Conservation (phyloP, 495 filamentous ascomycete species). For the Penicillium coprophilum region DNA sequence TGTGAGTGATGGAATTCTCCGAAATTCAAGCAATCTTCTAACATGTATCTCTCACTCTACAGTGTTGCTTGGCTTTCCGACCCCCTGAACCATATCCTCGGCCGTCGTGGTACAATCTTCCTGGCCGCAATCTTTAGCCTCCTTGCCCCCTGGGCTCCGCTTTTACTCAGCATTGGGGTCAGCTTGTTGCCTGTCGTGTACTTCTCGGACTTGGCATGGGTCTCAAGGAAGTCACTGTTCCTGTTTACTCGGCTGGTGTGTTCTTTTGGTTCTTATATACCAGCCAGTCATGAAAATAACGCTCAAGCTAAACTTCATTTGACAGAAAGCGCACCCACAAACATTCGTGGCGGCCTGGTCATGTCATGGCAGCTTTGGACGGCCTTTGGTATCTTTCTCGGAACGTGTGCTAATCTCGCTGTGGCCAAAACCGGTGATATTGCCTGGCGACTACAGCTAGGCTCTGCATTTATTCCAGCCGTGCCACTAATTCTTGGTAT, state of each 20-base stretch:
- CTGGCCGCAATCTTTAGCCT: conserved; percentile 63
- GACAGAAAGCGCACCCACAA: conserved; percentile 66
- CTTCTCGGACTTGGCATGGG: conserved; percentile 76
- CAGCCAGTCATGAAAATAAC: neutral
- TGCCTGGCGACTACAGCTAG: conserved; percentile 77
- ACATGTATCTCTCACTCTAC: conserved; percentile 1
- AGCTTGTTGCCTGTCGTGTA: conserved; percentile 62
- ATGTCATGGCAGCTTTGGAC: conserved; percentile 90
- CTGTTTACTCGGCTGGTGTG: conserved; percentile 63
- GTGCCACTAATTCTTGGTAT: conserved; percentile 64
- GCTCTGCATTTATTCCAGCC: conserved; percentile 75
- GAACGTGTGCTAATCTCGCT: conserved; percentile 67
- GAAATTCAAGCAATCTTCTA: neutral
- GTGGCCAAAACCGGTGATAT: conserved; percentile 55
- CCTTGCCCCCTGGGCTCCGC: conserved; percentile 63
- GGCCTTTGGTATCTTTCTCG: conserved; percentile 76
- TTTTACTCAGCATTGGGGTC: conserved; percentile 60
- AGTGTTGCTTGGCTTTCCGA: conserved; percentile 70
- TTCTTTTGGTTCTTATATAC: neutral
- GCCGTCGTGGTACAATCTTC: conserved; percentile 69
- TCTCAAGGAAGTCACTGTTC: conserved; percentile 54
- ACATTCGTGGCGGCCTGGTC: conserved; percentile 73
- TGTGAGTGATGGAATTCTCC: conserved; percentile 27
- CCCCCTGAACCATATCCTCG: conserved; percentile 64
- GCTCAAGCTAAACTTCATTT: neutral